A percentile compares a stretch with the other conserved stretches of the same genome.
phyloP scores from a whole-genome alignment of 1,284 basidiomycete genomes.

The Phellinidium pouzarii region DNA sequence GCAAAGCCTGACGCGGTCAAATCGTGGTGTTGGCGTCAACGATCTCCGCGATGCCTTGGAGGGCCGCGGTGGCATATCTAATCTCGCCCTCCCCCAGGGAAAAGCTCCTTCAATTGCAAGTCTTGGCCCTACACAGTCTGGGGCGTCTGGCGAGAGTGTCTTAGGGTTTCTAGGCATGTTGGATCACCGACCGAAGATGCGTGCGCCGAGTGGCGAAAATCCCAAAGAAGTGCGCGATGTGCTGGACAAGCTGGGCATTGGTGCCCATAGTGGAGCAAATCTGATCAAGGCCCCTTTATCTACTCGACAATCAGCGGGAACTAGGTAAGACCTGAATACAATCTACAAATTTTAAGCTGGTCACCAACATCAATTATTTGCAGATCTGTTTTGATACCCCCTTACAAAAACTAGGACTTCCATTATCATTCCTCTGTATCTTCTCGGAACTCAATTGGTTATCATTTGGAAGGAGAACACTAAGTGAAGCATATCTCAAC shows the following conservation, averaged over 20 bases:
- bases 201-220: slow-evolving; percentile 37
- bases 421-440: slow-evolving; percentile 7
- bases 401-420: slow-evolving; percentile 23
- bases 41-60: slow-evolving; percentile 83
- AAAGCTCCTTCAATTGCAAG: slow-evolving; percentile 67
- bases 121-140: slow-evolving; percentile 50
- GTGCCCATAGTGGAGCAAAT: slow-evolving; percentile 53
- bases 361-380: background rate
- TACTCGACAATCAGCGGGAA: slow-evolving; percentile 35
- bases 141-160: slow-evolving; percentile 29
- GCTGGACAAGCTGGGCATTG: slow-evolving; percentile 69
- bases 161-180: slow-evolving; percentile 23
- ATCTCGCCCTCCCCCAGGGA: slow-evolving; percentile 45
- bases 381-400: slow-evolving; percentile 26
- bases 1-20: slow-evolving; percentile 69
- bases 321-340: slow-evolving; percentile 27
- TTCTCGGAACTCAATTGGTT: background rate
- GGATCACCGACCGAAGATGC: slow-evolving; percentile 45
- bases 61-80: slow-evolving; percentile 74
- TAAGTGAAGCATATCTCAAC: too few species aligned
- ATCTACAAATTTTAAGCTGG: background rate
- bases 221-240: slow-evolving; percentile 74
- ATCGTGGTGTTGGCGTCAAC: slow-evolving; percentile 73
- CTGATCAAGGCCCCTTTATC: slow-evolving; percentile 65
- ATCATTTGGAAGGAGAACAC: background rate